Evolutionary conservation across 2,329 filamentous ascomycete species (phyloP).

Genomic region (Orbilia oligospora): DNA sequence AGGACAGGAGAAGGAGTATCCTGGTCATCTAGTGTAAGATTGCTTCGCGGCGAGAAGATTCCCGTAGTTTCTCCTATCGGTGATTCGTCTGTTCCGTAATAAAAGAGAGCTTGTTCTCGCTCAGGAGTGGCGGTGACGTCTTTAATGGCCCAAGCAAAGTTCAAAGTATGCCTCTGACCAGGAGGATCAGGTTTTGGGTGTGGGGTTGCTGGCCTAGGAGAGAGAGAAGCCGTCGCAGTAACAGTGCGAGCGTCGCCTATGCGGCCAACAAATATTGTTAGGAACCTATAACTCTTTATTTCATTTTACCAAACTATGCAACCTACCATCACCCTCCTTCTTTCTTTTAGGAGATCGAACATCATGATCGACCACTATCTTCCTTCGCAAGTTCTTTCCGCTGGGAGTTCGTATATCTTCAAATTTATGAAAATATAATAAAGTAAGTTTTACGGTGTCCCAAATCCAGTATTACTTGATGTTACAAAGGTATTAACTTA

Average conservation of each 20-base stretch:
- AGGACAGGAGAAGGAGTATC: background rate
- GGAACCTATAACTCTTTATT: background rate
- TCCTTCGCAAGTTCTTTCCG: background rate
- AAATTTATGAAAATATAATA: background rate
- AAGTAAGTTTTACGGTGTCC: background rate
- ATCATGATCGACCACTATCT: too few relatives aligned
- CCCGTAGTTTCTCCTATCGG: conserved; percentile 5
- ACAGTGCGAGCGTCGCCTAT: background rate
- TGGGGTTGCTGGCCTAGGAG: background rate
- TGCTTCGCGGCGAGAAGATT: conserved; percentile 27
- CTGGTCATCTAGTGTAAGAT: background rate
- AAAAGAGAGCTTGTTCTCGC: conserved; percentile 22
- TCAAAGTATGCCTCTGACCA: background rate
- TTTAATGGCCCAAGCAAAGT: background rate
- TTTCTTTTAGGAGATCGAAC: background rate
- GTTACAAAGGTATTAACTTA: background rate
- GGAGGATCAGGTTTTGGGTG: background rate
- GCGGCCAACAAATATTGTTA: background rate
- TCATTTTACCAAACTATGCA: background rate
- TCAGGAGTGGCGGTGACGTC: conserved; percentile 19
- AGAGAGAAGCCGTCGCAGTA: background rate
- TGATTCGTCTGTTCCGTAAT: conserved; percentile 6
- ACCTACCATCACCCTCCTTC: background rate
- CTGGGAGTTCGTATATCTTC: background rate
- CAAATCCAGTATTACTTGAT: background rate